These are phyloP conservation scores for Apiospora saccharicola DNA, from an alignment of 2,329 filamentous ascomycete genomes.

Conservation along the genomic window DNA sequence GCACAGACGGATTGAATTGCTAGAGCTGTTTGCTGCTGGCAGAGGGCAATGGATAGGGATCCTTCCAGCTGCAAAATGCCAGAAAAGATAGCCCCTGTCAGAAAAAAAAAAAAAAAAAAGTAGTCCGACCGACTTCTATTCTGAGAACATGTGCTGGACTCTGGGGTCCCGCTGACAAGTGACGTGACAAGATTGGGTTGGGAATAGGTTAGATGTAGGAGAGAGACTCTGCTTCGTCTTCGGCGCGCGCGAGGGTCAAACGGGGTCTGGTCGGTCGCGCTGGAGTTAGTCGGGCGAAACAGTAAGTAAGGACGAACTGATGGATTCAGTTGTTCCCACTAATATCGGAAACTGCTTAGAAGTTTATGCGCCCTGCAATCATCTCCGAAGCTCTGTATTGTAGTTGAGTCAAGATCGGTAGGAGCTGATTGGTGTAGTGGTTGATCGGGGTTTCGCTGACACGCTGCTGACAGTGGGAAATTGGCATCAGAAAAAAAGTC, in stretches of 20 bases:
- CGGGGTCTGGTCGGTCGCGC: background rate
- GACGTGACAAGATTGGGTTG: conserved; percentile 13
- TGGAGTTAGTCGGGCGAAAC: conserved; percentile 9
- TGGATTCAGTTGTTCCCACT: conserved; percentile 14
- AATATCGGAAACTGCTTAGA: background rate
- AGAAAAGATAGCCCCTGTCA: conserved; percentile 1
- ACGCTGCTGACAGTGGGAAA: conserved; percentile 9
- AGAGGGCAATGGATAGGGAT: background rate
- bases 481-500: background rate
- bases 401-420: background rate
- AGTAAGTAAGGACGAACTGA: conserved; percentile 18
- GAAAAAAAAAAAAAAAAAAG: background rate
- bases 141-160: conserved; percentile 8
- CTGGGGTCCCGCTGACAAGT: conserved; percentile 15
- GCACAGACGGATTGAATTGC: conserved; percentile 2
- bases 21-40: conserved; percentile 10
- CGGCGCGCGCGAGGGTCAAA: conserved; percentile 19
- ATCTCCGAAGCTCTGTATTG: background rate
- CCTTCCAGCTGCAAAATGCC: background rate
- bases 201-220: background rate
- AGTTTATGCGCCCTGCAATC: background rate
- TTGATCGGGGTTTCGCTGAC: conserved; percentile 3
- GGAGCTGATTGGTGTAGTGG: background rate
- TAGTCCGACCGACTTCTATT: background rate
- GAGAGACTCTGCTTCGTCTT: conserved; percentile 3